Conservation (phyloP, 164 flowering plant genomes). For the Nelumbo lutea region DNA sequence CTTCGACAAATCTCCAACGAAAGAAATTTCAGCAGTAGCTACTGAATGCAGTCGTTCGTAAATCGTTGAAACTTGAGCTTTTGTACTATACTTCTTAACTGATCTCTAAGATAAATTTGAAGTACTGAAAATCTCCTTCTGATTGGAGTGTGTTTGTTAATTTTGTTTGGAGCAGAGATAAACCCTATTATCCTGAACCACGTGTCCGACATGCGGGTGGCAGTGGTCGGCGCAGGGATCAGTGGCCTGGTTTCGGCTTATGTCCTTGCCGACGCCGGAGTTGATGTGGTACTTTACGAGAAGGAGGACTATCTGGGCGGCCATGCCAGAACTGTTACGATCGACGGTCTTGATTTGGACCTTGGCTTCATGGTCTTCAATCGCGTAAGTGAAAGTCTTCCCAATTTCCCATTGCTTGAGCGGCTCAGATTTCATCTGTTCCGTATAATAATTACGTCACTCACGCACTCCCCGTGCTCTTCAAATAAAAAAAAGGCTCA, state of each 20-base stretch:
- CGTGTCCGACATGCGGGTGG: slow-evolving; percentile 50
- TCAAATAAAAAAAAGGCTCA: too few relatives aligned
- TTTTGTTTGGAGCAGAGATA: too few relatives aligned
- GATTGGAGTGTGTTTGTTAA: too few relatives aligned
- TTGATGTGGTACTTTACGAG: slow-evolving; percentile 70
- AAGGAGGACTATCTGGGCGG: slow-evolving; percentile 80
- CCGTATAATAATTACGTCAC: too few relatives aligned
- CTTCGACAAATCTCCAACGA: too few relatives aligned
- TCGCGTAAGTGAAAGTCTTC: slow-evolving; percentile 42
- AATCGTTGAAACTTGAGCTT: too few relatives aligned
- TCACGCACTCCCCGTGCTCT: too few relatives aligned
- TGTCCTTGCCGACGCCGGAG: slow-evolving; percentile 56
- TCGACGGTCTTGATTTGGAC: slow-evolving; percentile 70
- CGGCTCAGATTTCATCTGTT: neutral
- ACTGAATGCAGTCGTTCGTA: too few relatives aligned
- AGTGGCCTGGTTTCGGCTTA: slow-evolving; percentile 78
- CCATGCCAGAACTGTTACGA: slow-evolving; percentile 70
- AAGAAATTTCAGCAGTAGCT: too few relatives aligned
- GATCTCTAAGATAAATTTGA: too few relatives aligned
- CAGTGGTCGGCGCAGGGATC: slow-evolving; percentile 81
- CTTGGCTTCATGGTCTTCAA: slow-evolving; percentile 97
- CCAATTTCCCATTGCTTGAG: neutral
- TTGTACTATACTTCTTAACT: too few relatives aligned
- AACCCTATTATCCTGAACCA: neutral
- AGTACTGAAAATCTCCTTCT: too few relatives aligned